Evolutionary conservation across 1,284 basidiomycete species (phyloP), one percentile per base, ranked within the genome.

Genomic region (Ustilago bromivora): DNA sequence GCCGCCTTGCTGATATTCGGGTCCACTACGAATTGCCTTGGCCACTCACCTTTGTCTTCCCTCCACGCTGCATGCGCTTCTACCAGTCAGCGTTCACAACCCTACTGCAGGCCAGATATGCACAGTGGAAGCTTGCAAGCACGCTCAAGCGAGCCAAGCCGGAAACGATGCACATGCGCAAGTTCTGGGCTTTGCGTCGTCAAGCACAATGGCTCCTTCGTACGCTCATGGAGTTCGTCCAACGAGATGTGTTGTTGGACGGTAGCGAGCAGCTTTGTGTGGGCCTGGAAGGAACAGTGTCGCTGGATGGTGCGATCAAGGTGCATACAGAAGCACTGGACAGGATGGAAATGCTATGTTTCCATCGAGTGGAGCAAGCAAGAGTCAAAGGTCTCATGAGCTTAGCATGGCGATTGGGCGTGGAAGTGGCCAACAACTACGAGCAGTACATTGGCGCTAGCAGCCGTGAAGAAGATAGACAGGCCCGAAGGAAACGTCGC

Each of bases 21-120:
- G 65, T 68, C 23, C 56, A 67, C 36, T 79, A 79, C 66, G 66
- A 74, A 35, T 66, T 77, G 64, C 78, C 78, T 0, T 79, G 74
- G 74, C 74, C 78, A 11, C 54, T 66, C 19, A 63, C 56, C 6
- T 77, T 67, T 46, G 65, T 46, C 17, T 77, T 77, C 40, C 71
- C 71, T 2, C 41, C 31, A 2, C 43, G 31, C 4, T 69, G 66
- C 57, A 68, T 71, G 66, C 58, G 47, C 31, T 55, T 65, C 47
- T 77, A 79, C 35, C 74, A 77, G 62, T 54, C 56, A 13, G 47
- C 68, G 1, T 79, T 79, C 40, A 68, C 65, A 2, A 57, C 61
- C 8, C 41, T 76, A n/a, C 59, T 79, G 43, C 78, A 74, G 43
- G 62, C 65, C 28, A 70, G 43, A 32, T 70, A 76, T 34, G 63